Percentiles rank a stretch among this genome's conserved stretches.
phyloP scores from a whole-genome alignment of 1,284 basidiomycete species.

The Leccinum subrobustum region DNA sequence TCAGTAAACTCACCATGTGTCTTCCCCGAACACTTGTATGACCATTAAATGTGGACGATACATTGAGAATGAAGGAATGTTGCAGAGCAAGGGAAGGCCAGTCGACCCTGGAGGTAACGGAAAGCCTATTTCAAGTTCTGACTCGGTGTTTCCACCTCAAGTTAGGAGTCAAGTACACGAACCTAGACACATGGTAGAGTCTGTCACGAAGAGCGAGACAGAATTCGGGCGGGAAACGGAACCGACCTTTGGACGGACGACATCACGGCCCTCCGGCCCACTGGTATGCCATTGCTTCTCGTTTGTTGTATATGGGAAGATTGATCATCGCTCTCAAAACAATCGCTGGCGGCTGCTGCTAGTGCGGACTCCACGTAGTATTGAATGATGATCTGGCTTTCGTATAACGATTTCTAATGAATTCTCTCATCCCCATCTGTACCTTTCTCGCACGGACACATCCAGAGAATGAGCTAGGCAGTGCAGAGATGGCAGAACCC shows the following conservation, averaged over 20 bases:
- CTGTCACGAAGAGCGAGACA: background rate
- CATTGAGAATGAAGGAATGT: constrained; percentile 15
- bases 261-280: background rate
- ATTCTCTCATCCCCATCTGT: background rate
- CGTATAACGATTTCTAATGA: too few relatives aligned
- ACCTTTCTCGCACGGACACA: background rate
- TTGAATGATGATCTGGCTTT: background rate
- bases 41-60: constrained; percentile 20
- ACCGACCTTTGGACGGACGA: background rate
- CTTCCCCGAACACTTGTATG: constrained; percentile 28
- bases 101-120: constrained; percentile 28
- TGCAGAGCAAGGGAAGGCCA: constrained; percentile 25
- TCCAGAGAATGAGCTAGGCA: background rate
- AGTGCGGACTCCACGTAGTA: background rate
- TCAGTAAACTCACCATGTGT: constrained; percentile 19
- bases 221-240: background rate
- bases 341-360: background rate
- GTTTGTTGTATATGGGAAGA: background rate
- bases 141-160: constrained; percentile 17
- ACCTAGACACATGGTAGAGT: background rate
- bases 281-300: background rate
- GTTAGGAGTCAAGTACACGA: constrained; percentile 4
- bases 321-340: background rate
- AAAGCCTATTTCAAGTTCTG: constrained; percentile 8
- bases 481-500: background rate